A percentile compares a stretch with the other conserved stretches of the same genome.
These are phyloP conservation scores for Eucalyptus grandis DNA, from an alignment of 345 rosid genomes.

Conservation along the genomic window DNA sequence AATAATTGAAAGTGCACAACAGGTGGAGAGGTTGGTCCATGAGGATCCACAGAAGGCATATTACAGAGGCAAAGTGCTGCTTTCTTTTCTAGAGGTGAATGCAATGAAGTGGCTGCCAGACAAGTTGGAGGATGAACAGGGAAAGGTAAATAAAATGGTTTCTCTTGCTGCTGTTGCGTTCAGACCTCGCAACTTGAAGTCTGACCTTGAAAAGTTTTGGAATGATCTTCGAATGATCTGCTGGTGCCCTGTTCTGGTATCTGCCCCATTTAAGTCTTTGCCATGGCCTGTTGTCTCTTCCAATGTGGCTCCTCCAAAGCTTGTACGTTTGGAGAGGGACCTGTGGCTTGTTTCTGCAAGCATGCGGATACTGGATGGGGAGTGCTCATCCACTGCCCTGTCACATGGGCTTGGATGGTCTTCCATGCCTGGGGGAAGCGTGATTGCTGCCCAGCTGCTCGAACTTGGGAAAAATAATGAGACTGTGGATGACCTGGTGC, in stretches of 20 bases:
- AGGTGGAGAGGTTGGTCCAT: conserved; percentile 59
- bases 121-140: conserved; percentile 51
- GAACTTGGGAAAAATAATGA: conserved; percentile 97
- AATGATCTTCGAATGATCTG: conserved; percentile 71
- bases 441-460: conserved; percentile 91
- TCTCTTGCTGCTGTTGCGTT: conserved; percentile 84
- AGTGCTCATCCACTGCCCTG: conserved; percentile 86
- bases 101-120: conserved; percentile 82
- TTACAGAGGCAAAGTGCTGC: conserved; percentile 69
- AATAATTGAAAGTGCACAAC: conserved; percentile 68
- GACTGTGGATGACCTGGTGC: conserved; percentile 56
- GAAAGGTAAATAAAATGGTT: conserved; percentile 56
- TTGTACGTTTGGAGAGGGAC: conserved; percentile 71
- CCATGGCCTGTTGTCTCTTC: conserved; percentile 92
- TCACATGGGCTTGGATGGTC: conserved; percentile 90
- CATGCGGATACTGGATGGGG: conserved; percentile 92
- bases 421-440: conserved; percentile 85
- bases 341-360: conserved; percentile 94
- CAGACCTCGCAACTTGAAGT: conserved; percentile 63
- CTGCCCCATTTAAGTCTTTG: conserved; percentile 67
- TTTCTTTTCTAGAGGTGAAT: conserved; percentile 82
- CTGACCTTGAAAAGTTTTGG: conserved; percentile 84
- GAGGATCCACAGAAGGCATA: conserved; percentile 63
- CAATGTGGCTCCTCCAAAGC: conserved; percentile 89
- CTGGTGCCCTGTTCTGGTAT: conserved; percentile 94